Evolutionary conservation across 768 basidiomycete genomes (phyloP).

Genomic region (Rhodotorula diobovata): DNA sequence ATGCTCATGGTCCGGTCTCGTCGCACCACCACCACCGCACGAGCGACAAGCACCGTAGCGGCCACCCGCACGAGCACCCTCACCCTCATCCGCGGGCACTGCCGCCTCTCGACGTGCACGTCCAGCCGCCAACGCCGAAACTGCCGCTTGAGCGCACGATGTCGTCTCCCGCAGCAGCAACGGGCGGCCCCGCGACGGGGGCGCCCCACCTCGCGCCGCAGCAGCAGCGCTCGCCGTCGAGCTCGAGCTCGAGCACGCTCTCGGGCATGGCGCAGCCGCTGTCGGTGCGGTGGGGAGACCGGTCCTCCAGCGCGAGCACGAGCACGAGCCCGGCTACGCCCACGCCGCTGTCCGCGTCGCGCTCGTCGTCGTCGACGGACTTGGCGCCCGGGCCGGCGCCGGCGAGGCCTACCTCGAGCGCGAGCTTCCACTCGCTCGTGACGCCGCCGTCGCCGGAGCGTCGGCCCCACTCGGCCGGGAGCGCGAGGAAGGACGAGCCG

Average conservation of each 20-base stretch:
- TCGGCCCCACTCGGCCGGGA: accelerated
- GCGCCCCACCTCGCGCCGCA: not conserved
- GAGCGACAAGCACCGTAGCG: too few relatives aligned
- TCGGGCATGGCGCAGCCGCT: not conserved
- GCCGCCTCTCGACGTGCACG: not conserved
- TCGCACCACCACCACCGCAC: too few relatives aligned
- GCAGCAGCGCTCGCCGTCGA: not conserved
- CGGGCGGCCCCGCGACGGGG: not conserved
- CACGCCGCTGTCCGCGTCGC: not conserved
- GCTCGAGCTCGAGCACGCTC: not conserved
- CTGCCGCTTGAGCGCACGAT: not conserved
- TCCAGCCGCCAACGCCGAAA: constrained; percentile 16
- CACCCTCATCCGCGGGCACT: too few relatives aligned
- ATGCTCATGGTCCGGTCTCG: too few relatives aligned
- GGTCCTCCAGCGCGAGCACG: not conserved
- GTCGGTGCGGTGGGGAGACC: constrained; percentile 8
- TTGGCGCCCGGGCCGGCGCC: not conserved
- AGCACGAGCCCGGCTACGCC: not conserved
- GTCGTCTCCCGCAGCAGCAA: not conserved
- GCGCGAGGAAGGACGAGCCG: not conserved
- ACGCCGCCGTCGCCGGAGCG: constrained; percentile 16
- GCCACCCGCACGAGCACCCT: too few relatives aligned
- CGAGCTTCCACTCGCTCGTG: constrained; percentile 15
- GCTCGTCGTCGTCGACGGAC: not conserved
- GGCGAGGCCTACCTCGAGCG: not conserved